phyloP scores from a whole-genome alignment of 1,284 basidiomycete species.

The Lentinula novae-zelandiae region DNA sequence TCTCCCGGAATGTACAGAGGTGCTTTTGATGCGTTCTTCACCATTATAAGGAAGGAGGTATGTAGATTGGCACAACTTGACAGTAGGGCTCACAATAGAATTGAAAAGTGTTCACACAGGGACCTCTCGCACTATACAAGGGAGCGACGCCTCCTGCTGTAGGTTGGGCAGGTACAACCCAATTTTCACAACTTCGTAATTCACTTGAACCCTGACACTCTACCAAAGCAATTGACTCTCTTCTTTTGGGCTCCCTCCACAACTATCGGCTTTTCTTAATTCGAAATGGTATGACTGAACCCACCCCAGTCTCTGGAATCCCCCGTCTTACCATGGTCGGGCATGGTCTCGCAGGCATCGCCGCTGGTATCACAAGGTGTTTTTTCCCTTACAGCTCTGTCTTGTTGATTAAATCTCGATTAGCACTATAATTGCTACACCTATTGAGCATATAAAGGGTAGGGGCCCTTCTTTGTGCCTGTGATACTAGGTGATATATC shows the following conservation, averaged over 20 bases:
- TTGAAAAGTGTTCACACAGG: conserved; percentile 30
- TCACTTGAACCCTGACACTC: not conserved
- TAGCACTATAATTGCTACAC: conserved; percentile 65
- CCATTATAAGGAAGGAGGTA: conserved; percentile 66
- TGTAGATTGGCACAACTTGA: conserved; percentile 14
- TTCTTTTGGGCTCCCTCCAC: conserved; percentile 73
- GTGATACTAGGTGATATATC: conserved; percentile 7
- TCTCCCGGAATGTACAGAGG: conserved; percentile 65
- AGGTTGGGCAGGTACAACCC: conserved; percentile 51
- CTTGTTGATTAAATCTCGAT: not conserved
- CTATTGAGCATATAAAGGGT: conserved; percentile 74
- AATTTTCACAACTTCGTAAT: not conserved
- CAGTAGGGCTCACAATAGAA: not conserved
- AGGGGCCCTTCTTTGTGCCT: conserved; percentile 8
- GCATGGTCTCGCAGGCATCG: conserved; percentile 67
- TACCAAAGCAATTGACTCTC: conserved; percentile 55
- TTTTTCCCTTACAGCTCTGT: not conserved
- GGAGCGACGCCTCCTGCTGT: conserved; percentile 73
- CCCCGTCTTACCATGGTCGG: conserved; percentile 54
- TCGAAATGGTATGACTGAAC: conserved; percentile 50
- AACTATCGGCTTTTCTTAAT: conserved; percentile 68
- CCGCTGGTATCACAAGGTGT: conserved; percentile 74
- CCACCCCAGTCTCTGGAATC: conserved; percentile 36
- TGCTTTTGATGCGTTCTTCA: conserved; percentile 62
- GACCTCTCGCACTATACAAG: conserved; percentile 60